Evolutionary conservation across 441 rosid species (phyloP), one percentile per base, ranked within the genome.

Genomic region (Brassica hybrid): DNA sequence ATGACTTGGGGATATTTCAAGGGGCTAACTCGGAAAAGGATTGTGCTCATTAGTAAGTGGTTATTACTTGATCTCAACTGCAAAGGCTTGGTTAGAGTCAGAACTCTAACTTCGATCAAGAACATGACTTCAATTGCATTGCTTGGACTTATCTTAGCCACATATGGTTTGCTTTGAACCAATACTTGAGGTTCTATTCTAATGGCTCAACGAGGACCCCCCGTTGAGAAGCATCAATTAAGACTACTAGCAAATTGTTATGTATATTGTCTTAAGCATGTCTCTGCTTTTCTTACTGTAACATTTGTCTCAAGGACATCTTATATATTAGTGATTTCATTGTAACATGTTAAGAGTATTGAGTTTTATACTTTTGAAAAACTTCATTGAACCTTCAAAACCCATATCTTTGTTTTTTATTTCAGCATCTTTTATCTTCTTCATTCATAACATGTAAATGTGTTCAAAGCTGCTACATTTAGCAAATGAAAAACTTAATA

Each of bases 61-160:
- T 73, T 63, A 5, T 21, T 5, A 27, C 34, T 64, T 73, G 17
- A 58, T 45, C 34, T 75, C 78, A n/a, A 17, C 62, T 43, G 69
- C 63, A 27, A 43, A 27, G 5, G n/a, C 3, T 41, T 58, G 67
- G n/a, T 3, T 43, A 3, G 72, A 57, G 67, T 6, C 30, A 36
- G 54, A 73, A 34, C 7, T 32, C 30, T 65, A 6, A 10, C 65
- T 57, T 67, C 50, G 67, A 17, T 52, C 52, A 64, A 73, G 76
- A 73, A n/a, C 11, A 61, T 32, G 59, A 36, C 57, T 69, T 62
- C n/a, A 52, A 18, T 52, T 1, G 30, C 30, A 27, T 27, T 27
- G 30, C 30, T 27, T 27, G 30, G 30, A 27, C 30, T 27, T 27
- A 27, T 5, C 30, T 27, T 27, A 27, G 30, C 30, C 30, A 27